phyloP scores from a whole-genome alignment of 2,329 filamentous ascomycete genomes.

The Didymella pomorum region DNA sequence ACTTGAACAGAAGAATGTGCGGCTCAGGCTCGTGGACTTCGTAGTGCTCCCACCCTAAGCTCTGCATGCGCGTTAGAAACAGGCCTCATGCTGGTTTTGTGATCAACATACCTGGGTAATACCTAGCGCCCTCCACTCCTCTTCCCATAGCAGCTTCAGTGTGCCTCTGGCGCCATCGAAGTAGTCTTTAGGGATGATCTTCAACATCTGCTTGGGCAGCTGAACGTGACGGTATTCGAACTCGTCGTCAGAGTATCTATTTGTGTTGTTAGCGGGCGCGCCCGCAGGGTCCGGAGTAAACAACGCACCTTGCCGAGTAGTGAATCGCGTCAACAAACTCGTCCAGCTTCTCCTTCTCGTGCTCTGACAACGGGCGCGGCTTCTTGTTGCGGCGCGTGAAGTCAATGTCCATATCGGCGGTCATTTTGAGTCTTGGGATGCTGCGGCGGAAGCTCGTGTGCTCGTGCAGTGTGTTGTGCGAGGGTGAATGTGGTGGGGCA shows the following conservation, averaged over 20 bases:
- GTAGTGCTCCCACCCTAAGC: conserved; percentile 98
- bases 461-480: conserved; percentile 36
- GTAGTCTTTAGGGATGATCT: conserved; percentile 93
- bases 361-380: conserved; percentile 79
- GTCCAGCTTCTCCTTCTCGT: conserved; percentile 82
- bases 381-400: conserved; percentile 84
- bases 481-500: conserved; percentile 30
- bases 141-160: conserved; percentile 95
- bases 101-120: conserved; percentile 83
- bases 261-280: conserved; percentile 32
- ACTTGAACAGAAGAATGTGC: conserved; percentile 99
- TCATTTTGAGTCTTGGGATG: conserved; percentile 29
- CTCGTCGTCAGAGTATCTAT: conserved; percentile 88
- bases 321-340: conserved; percentile 94
- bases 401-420: conserved; percentile 71
- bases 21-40: conserved; percentile 99
- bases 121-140: conserved; percentile 95
- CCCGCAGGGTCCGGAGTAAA: conserved; percentile 24
- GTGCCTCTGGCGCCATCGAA: conserved; percentile 90
- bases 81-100: neutral
- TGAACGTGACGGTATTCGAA: conserved; percentile 98
- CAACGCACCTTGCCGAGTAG: conserved; percentile 84
- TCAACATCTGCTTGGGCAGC: conserved; percentile 97
- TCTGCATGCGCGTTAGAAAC: conserved; percentile 63
- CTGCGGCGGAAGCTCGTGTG: conserved; percentile 39